phyloP scores from a whole-genome alignment of 345 rosid species.

The Arabidopsis arenosa region DNA sequence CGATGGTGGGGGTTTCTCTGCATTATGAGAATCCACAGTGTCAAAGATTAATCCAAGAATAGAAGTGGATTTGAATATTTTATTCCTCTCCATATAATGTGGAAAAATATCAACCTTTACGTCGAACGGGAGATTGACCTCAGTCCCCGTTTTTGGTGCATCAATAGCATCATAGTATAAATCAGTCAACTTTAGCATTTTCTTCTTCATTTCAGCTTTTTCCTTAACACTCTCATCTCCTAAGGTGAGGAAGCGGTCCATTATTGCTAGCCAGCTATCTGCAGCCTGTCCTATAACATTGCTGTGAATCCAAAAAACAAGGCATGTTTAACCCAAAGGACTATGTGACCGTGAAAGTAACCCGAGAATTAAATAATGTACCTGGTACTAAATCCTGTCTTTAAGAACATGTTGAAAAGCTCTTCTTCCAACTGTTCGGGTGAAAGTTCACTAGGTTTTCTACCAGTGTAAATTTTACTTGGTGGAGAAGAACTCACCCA shows the following conservation, averaged over 20 bases:
- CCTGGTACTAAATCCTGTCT: conserved; percentile 62
- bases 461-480: conserved; percentile 6
- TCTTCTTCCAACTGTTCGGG: conserved; percentile 61
- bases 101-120: conserved; percentile 58
- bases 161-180: conserved; percentile 82
- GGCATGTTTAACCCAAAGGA: neutral
- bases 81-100: conserved; percentile 53
- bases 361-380: conserved; percentile 28
- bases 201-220: conserved; percentile 49
- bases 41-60: conserved; percentile 70
- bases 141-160: conserved; percentile 68
- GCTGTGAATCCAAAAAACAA: conserved; percentile 53
- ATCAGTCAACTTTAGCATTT: conserved; percentile 53
- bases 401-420: conserved; percentile 62
- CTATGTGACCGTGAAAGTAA: neutral
- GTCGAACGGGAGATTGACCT: conserved; percentile 55
- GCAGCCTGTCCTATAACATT: conserved; percentile 61
- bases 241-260: conserved; percentile 67
- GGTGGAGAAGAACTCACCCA: conserved; percentile 51
- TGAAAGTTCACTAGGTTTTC: conserved; percentile 53
- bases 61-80: conserved; percentile 55
- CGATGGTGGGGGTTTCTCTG: conserved; percentile 28
- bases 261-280: conserved; percentile 71
- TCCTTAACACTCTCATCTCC: conserved; percentile 49
- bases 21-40: conserved; percentile 42